Evolutionary conservation across 2,329 filamentous ascomycete genomes (phyloP), one percentile per base, ranked within the genome.

Genomic region (Dactylellina sp.): DNA sequence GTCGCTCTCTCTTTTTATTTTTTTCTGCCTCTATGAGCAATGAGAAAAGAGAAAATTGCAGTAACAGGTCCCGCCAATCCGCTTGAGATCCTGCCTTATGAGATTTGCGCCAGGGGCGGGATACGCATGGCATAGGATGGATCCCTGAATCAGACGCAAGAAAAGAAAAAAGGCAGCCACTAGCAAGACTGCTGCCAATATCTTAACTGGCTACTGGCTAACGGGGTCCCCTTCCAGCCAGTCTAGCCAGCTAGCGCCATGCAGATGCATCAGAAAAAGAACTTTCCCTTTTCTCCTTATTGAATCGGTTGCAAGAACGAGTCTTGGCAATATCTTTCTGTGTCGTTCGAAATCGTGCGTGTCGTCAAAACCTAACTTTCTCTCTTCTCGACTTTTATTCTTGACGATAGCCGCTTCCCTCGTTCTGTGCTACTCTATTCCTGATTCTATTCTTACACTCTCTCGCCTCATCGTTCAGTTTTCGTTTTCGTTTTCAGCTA

Each of bases 61-160:
- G 24, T 14, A 35, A 55, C 53, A 28, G 42, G 47, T 55, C 39
- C 53, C 70, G 56, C 70, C 70, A 74, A 56, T 61, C 49, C 60
- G 62, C 42, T 62, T 56, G 61, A 66, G 60, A 74, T 49, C 70
- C 70, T 74, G 70, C 70, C 70, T 74, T 74, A 65, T 74, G 70
- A 37, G 70, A 62, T 50, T 40, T 42, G 25, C 40, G 20, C 56
- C 56, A 70, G 55, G 64, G 63, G 55, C 49, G 20, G 56, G 42
- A 55, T 40, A 57, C 49, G 53, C 70, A 74, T 66, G 47, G 68
- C 60, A 53, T 18, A 66, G 28, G 50, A 20, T 39, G 42, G 42
- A 55, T 66, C 70, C 70, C 70, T 74, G 70, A 74, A 49, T 53
- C 52, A 62, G 68, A 55, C 44, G 59, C 14, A 25, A 44, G 44